These are phyloP conservation scores for Pisolithus marmoratus DNA, from an alignment of 768 basidiomycete species.

Conservation along the genomic window DNA sequence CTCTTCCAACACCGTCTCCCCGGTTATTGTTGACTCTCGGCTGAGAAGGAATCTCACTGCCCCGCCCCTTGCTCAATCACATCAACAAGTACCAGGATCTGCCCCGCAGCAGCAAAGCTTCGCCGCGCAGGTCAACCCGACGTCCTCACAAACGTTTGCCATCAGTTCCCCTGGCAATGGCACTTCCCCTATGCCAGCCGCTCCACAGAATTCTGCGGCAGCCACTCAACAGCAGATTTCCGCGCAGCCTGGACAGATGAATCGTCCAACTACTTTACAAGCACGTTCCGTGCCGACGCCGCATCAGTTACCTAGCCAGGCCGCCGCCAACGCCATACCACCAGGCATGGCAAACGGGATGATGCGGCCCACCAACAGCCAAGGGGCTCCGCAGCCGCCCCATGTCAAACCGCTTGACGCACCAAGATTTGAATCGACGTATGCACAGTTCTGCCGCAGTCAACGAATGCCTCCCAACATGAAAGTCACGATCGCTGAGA, in stretches of 20 bases:
- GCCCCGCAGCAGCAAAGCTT: constrained; percentile 19
- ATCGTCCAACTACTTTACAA: constrained; percentile 26
- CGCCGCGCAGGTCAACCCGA: constrained; percentile 11
- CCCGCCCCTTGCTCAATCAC: constrained; percentile 6
- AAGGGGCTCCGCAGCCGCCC: constrained; percentile 15
- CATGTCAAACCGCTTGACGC: constrained; percentile 40
- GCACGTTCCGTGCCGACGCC: constrained; percentile 35
- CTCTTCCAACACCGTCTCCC: no score
- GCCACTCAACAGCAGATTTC: constrained; percentile 30
- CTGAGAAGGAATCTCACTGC: no score
- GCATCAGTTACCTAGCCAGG: constrained; percentile 29
- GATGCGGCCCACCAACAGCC: constrained; percentile 11
- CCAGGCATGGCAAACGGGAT: constrained; percentile 25
- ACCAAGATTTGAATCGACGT: constrained; percentile 45
- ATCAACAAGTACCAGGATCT: constrained; percentile 11
- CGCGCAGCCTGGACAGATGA: constrained; percentile 26
- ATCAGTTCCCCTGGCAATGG: constrained; percentile 11
- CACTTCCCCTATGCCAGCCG: constrained; percentile 14
- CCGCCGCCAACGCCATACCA: constrained; percentile 29
- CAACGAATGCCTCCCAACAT: constrained; percentile 36
- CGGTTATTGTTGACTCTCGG: no score
- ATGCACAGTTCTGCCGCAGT: constrained; percentile 41
- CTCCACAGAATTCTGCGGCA: constrained; percentile 10
- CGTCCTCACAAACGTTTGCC: constrained; percentile 12
- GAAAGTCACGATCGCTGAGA: constrained; percentile 44